These are phyloP conservation scores for Umbelopsis vinacea DNA, from an alignment of 192 early-diverging fungal species.

Conservation along the genomic window DNA sequence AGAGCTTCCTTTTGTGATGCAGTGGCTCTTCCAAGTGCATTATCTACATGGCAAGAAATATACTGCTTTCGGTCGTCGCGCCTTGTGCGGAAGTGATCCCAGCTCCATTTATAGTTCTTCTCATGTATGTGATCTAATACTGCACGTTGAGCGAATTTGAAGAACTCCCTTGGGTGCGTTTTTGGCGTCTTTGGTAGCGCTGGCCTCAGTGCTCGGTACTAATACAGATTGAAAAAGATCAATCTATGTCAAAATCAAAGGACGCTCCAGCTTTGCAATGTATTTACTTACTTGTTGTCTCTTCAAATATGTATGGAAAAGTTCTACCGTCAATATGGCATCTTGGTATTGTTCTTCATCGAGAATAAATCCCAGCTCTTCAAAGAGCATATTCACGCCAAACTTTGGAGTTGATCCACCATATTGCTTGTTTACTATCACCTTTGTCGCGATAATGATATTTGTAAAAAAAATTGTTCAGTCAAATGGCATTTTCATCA, in stretches of 20 bases:
- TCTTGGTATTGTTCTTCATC: constrained; percentile 78
- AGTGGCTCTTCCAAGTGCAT: constrained; percentile 41
- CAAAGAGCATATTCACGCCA: constrained; percentile 68
- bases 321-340: constrained; percentile 61
- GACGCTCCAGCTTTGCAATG: not conserved
- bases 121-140: constrained; percentile 80
- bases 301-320: constrained; percentile 36
- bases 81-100: constrained; percentile 71
- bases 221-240: not conserved
- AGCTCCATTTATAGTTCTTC: constrained; percentile 69
- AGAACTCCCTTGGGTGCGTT: constrained; percentile 74
- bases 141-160: constrained; percentile 65
- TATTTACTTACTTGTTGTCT: constrained; percentile 28
- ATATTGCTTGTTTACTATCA: constrained; percentile 33
- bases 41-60: constrained; percentile 60
- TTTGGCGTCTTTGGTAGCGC: constrained; percentile 68
- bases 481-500: too few relatives aligned
- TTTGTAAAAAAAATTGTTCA: constrained; percentile 47
- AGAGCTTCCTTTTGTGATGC: constrained; percentile 48
- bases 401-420: constrained; percentile 42
- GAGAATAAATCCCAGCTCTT: constrained; percentile 77
- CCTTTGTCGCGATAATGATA: constrained; percentile 14
- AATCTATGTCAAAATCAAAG: not conserved
- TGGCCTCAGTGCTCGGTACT: constrained; percentile 77
- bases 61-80: constrained; percentile 73